Evolutionary conservation across 179 eudicot genomes (phyloP).

Genomic region (Silene noctiflora): DNA sequence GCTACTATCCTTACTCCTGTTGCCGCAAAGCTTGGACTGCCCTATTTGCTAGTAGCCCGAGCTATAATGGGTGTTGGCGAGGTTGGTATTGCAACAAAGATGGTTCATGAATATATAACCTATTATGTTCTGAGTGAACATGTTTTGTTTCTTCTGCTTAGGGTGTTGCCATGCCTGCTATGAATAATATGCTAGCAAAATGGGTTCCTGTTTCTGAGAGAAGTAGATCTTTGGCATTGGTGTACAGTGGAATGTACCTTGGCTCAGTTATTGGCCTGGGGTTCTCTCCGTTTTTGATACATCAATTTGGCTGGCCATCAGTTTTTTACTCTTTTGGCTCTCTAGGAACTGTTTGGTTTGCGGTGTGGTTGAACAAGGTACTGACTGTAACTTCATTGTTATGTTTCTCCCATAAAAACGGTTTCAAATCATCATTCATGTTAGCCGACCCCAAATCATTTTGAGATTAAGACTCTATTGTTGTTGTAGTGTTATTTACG

Average conservation of each 20-base stretch:
- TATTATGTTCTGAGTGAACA: not conserved
- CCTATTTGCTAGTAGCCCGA: slow-evolving; percentile 77
- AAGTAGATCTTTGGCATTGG: slow-evolving; percentile 91
- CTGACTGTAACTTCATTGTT: slow-evolving; percentile 3
- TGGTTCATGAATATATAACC: not conserved
- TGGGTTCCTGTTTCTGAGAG: slow-evolving; percentile 98
- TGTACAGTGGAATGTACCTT: slow-evolving; percentile 98
- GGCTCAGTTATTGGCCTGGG: slow-evolving; percentile 94
- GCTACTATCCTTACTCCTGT: slow-evolving; percentile 86
- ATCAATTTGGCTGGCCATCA: slow-evolving; percentile 87
- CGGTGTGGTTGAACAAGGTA: slow-evolving; percentile 79
- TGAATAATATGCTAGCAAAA: slow-evolving; percentile 88
- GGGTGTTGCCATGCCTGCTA: slow-evolving; percentile 99
- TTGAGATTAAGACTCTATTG: too few species aligned
- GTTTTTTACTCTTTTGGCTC: slow-evolving; percentile 96
- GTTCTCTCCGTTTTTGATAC: slow-evolving; percentile 81
- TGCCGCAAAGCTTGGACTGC: slow-evolving; percentile 87
- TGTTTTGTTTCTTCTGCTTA: slow-evolving; percentile 30
- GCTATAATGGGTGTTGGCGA: slow-evolving; percentile 97
- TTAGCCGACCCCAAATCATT: too few species aligned
- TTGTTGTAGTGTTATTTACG: not conserved
- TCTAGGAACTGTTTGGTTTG: slow-evolving; percentile 83
- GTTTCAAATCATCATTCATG: too few species aligned
- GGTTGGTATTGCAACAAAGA: slow-evolving; percentile 26
- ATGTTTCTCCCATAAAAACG: not conserved